phyloP scores from a whole-genome alignment of 2,329 filamentous ascomycete species.

The Leptosphaerulina australis region DNA sequence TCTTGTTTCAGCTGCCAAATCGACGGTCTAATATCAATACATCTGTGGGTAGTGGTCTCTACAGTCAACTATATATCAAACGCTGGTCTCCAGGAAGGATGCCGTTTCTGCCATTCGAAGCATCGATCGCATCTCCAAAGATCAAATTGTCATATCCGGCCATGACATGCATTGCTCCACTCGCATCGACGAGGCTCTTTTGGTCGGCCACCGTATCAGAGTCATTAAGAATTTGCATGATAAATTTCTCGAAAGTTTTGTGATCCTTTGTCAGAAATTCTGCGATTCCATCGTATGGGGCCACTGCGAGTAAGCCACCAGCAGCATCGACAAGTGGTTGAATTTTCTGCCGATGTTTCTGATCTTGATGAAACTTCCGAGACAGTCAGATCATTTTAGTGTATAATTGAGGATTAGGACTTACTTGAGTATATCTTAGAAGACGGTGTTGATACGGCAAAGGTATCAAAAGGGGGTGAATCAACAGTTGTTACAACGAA shows the following conservation, averaged over 20 bases:
- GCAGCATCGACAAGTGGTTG: slow-evolving; percentile 1
- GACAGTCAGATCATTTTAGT: background rate
- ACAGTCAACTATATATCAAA: background rate
- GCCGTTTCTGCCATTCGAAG: slow-evolving; percentile 10
- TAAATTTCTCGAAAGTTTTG: slow-evolving; percentile 8
- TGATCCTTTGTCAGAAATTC: slow-evolving; percentile 21
- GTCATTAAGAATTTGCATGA: slow-evolving; percentile 5
- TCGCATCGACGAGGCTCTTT: slow-evolving; percentile 11
- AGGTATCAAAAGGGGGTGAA: too few species aligned
- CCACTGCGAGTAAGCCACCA: slow-evolving; percentile 1
- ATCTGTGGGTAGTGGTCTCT: background rate
- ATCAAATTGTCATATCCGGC: slow-evolving; percentile 26
- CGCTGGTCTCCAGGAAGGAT: slow-evolving; percentile 12
- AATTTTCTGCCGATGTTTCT: slow-evolving; percentile 3
- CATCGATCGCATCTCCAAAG: slow-evolving; percentile 9
- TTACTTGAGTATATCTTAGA: slow-evolving; percentile 22
- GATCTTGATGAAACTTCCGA: slow-evolving; percentile 19
- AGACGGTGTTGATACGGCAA: too few species aligned
- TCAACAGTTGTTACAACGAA: too few species aligned
- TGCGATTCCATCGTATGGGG: slow-evolving; percentile 21
- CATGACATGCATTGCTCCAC: slow-evolving; percentile 14
- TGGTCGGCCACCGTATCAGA: slow-evolving; percentile 9
- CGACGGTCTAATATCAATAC: too few species aligned
- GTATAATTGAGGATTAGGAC: background rate
- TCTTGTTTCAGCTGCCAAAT: too few species aligned